These are phyloP conservation scores for Carpinus viminea DNA, from an alignment of 306 rosid genomes.

Conservation along the genomic window DNA sequence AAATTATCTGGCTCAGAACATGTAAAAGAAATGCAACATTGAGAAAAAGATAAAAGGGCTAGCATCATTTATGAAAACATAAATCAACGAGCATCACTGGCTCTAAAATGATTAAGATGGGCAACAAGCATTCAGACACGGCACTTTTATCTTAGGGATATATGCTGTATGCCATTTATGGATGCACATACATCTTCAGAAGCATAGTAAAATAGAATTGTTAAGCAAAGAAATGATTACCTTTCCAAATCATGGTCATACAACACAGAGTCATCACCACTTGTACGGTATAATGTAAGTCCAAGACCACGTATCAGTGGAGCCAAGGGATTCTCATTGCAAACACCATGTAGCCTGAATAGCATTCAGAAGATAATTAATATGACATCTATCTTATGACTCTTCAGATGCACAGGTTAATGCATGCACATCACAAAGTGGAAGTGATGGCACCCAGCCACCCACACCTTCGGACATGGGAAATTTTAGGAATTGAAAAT, in stretches of 20 bases:
- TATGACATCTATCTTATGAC: background rate
- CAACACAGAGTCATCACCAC: slow-evolving; percentile 83
- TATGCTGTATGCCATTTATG: background rate
- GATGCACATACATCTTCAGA: background rate
- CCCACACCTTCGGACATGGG: background rate
- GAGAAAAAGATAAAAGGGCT: background rate
- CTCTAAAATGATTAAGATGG: background rate
- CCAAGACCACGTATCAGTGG: slow-evolving; percentile 79
- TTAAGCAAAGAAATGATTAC: slow-evolving; percentile 34
- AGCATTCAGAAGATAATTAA: slow-evolving; percentile 20
- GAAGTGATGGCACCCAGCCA: background rate
- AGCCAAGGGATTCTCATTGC: slow-evolving; percentile 88
- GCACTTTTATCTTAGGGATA: background rate
- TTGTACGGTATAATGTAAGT: slow-evolving; percentile 73
- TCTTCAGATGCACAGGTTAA: slow-evolving; percentile 3
- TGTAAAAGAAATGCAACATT: background rate
- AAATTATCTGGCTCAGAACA: background rate
- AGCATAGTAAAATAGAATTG: background rate
- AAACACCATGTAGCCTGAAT: slow-evolving; percentile 85
- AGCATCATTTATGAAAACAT: background rate
- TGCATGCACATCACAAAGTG: background rate
- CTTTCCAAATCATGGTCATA: slow-evolving; percentile 96
- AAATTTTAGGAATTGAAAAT: background rate
- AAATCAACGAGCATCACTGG: background rate
- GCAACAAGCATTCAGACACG: background rate